Evolutionary conservation across 345 rosid species (phyloP), one percentile per base, ranked within the genome.

Genomic region (Citrus trifoliata): DNA sequence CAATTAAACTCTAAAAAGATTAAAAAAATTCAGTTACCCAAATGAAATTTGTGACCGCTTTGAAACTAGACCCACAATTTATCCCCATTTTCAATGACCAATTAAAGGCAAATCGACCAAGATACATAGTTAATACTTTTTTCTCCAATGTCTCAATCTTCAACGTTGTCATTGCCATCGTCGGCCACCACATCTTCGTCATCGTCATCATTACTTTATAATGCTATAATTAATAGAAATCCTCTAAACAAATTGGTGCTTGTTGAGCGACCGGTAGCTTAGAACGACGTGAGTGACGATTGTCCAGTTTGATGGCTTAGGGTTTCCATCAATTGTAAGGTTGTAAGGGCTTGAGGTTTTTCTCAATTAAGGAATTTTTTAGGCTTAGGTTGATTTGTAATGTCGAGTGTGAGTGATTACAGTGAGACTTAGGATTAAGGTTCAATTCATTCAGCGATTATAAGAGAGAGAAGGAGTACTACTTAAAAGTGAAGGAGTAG

Each of bases 51-150:
- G 37, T 96, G 99, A 38, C 94, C 95, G 40, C 97, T 91, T 84
- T 94, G 97, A 84, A 96, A 97, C 86, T 92, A 91, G 40, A 97
- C 97, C 99, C 93, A 93, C 1, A 97, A 88, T 65, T 98, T 97
- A 90, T 93, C 93, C 62, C 94, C 94, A 32, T 85, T 85, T 71
- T 89, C 89, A 42, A 83, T 79, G 9, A 96, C 98, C 18, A 79
- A 78, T 61, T 96, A 95, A 22, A 96, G 97, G 80, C 98, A 94
- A 90, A 96, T 93, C 93, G 98, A 96, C 80, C 98, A 94, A 2
- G 97, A 38, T 38, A 38, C 12, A 38, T 38, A 38, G 42, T 10
- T 88, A 77, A 87, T 85, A 3, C 35, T 33, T 33, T 33, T 33
- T 33, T 33, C 35, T 33, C 35, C 5, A 4, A 33, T 32, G 35